Evolutionary conservation across 2,329 filamentous ascomycete genomes (phyloP).

Genomic region (Graphilbum ipis-grandicollis): DNA sequence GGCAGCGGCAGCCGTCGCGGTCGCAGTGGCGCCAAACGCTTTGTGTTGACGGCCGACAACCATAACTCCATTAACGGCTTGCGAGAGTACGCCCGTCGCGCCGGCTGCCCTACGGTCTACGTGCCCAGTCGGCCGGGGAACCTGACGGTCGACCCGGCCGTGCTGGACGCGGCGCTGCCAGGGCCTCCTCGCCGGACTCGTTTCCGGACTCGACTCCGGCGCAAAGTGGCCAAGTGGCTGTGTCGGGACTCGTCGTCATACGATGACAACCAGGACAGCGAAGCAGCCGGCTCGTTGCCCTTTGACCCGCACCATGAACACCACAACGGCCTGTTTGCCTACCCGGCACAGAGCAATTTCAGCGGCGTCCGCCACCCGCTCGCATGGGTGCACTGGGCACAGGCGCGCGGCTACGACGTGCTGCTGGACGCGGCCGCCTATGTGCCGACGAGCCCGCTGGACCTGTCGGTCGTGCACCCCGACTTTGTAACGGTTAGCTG

Average conservation of each 20-base stretch:
- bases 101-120: conserved; percentile 13
- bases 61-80: conserved; percentile 24
- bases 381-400: conserved; percentile 17
- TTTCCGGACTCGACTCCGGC: not conserved
- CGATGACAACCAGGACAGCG: not conserved
- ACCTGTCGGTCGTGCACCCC: conserved; percentile 17
- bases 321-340: conserved; percentile 21
- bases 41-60: conserved; percentile 22
- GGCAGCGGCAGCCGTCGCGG: not conserved
- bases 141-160: conserved; percentile 13
- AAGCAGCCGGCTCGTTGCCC: not conserved
- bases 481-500: conserved; percentile 22
- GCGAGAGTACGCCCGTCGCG: conserved; percentile 17
- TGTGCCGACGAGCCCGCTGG: conserved; percentile 18
- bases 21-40: conserved; percentile 4
- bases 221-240: not conserved
- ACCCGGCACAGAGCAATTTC: conserved; percentile 28
- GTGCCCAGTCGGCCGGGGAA: conserved; percentile 13
- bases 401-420: conserved; percentile 20
- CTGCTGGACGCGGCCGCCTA: conserved; percentile 23
- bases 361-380: conserved; percentile 24
- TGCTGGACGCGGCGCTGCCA: conserved; percentile 12
- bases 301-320: conserved; percentile 3
- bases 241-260: too few species aligned
- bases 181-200: not conserved